A percentile compares a stretch with the other conserved stretches of the same genome.
Evolutionary conservation across 495 filamentous ascomycete species (phyloP).

Genomic region (Cercophora newfieldiana): DNA sequence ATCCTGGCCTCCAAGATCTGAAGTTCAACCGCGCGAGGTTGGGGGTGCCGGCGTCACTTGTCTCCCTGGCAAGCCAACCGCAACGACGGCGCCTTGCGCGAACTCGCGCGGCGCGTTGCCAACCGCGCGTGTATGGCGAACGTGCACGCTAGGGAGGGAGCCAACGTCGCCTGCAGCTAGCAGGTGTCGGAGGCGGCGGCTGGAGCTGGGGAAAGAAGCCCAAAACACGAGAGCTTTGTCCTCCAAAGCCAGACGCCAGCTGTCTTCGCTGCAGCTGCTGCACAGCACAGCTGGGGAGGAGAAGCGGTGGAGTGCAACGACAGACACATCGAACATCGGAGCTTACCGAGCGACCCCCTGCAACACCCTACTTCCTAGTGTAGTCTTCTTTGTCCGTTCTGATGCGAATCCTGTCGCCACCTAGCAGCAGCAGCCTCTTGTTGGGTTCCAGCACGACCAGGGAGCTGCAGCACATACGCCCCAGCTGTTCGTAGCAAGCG

Average conservation of each 20-base stretch:
- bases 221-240: slow-evolving; percentile 11
- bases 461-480: slow-evolving; percentile 1
- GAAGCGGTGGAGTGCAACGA: background rate
- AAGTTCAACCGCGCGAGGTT: slow-evolving; percentile 9
- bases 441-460: background rate
- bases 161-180: slow-evolving; percentile 19
- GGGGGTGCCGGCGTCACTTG: slow-evolving; percentile 10
- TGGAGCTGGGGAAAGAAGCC: background rate
- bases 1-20: background rate
- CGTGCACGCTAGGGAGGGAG: slow-evolving; percentile 3
- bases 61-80: background rate
- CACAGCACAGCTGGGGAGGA: background rate
- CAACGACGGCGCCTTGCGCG: slow-evolving; percentile 1
- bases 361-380: background rate
- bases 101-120: background rate
- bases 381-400: background rate
- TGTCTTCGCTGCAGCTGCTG: slow-evolving; percentile 12
- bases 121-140: slow-evolving; percentile 19
- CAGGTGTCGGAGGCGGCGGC: slow-evolving; percentile 9
- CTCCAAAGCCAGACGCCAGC: background rate
- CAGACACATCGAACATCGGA: background rate
- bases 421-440: slow-evolving; percentile 21
- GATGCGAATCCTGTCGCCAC: slow-evolving; percentile 11
- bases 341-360: slow-evolving; percentile 15
- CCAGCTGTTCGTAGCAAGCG: background rate